Base-by-base conservation (phyloP, 2,329 filamentous ascomycete species). In the Colletotrichum endophyticum region DNA sequence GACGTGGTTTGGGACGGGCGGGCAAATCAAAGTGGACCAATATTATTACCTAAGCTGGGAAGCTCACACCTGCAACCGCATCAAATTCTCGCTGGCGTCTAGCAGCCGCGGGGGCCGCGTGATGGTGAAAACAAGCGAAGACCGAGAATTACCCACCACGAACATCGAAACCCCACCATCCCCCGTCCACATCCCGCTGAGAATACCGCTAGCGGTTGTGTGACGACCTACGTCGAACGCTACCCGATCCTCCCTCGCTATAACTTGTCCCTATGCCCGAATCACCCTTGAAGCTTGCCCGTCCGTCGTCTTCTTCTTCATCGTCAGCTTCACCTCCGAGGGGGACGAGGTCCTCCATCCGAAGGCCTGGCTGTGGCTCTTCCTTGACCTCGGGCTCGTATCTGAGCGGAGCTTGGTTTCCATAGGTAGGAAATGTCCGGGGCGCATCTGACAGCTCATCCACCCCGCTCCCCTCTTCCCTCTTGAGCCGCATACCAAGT, bases 221-320 rank as follows among this genome's bases (percentile, higher is more conserved):
- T 13, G 83, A 84, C 28, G 75, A 71, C 66, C 85, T 80, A 56
- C 81, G 81, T 56, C 85, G 83, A 25, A 85, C 75, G 28, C 79
- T 82, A 13, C 79, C 79, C 16, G 70, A 80, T 79, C 3, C 84
- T 83, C 44, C 84, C 56, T 88, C 86, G 76, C 86, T 87, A 75
- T 85, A 89, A 77, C 90, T 91, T 30, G 91, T 92, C 5, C 91
- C 91, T 73, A 90, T 81, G 1, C 90, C 90, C 22, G 87, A 89
- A 79, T 90, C 88, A 11, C 84, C 80, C 79, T 70, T 83, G 63
- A 76, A 84, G 39, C 75, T 82, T 32, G 79, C 79, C 44, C 73
- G 79, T 44, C 72, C 80, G 13, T 79, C 79, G 25, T 79, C 79
- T 34, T 81, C 81, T 9, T 84, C 84, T 32, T 87, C 85, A 32